Evolutionary conservation across 1,284 basidiomycete genomes (phyloP), one percentile per base, ranked within the genome.

Genomic region (Hemileia vastatrix): DNA sequence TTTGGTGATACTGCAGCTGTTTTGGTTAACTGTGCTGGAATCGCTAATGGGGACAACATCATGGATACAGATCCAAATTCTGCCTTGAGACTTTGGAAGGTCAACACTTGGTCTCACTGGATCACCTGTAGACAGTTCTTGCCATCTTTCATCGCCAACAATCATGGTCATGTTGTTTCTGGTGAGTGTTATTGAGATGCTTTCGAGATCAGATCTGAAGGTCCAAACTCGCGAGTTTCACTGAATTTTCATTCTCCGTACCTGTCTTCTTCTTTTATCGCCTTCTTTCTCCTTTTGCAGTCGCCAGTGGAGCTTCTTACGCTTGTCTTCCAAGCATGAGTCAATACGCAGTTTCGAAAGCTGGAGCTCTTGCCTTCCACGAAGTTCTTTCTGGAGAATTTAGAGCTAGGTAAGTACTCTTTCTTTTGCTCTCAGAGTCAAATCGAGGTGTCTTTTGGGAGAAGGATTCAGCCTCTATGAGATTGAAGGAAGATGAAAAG

Each of bases 21-120:
- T 24, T 48, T 68, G 65, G 50, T 69, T 58, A 69, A 69, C 59
- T 65, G 65, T 50, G 68, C 68, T n/a, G 68, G 68, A 2, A 69
- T 69, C 43, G 67, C 67, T 4, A 61, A 64, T 19, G 67, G 67
- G 15, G 60, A 66, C 43, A 67, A 61, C 9, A 69, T 69, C 44
- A 63, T 69, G 53, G 58, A 66, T 51, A 63, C 62, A 11, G 58
- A 43, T 8, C 55, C 63, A 1, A 65, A 68, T 8, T 63, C 66
- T 33, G 64, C 66, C 57, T 23, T 65, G 4, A 36, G 65, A 6
- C 66, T 66, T 4, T 69, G 62, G 61, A 67, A 65, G 47, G 68
- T 69, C 51, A 69, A 69, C 56, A 59, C 67, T 0, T 58, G 65
- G 31, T 67, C 66, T 11, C 40, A 51, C 8, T 64, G 54, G 60